These are phyloP conservation scores for Xerocomus spinulosus DNA, from an alignment of 768 basidiomycete genomes.

Conservation along the genomic window DNA sequence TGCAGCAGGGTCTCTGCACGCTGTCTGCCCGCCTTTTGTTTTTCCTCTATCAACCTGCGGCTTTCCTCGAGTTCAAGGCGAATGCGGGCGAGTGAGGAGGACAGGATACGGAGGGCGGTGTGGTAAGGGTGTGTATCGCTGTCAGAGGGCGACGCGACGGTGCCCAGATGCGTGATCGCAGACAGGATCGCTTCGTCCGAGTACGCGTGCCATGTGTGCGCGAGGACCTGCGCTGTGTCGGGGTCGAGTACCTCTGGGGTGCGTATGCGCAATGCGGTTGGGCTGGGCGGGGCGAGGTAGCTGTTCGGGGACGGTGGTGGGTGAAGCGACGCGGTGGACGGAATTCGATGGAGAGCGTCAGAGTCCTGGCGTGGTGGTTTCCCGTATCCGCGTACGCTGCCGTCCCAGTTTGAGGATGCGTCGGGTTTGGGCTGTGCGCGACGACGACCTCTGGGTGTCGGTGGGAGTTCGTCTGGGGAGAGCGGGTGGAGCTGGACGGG, in stretches of 20 bases:
- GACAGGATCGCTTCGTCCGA: conserved; percentile 71
- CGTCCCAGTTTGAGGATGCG: conserved; percentile 39
- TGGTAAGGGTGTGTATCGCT: conserved; percentile 56
- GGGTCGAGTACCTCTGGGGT: conserved; percentile 14
- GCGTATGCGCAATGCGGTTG: conserved; percentile 22
- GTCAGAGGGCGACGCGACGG: conserved; percentile 45
- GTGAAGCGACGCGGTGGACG: conserved; percentile 37
- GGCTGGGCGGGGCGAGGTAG: conserved; percentile 34
- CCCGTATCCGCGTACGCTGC: conserved; percentile 54
- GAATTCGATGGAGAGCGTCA: conserved; percentile 19
- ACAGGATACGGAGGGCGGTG: conserved; percentile 62
- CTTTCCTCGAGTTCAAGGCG: conserved; percentile 63
- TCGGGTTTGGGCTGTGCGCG: conserved; percentile 52
- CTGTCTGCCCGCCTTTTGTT: conserved; percentile 47
- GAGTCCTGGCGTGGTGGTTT: conserved; percentile 30
- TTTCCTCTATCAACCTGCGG: conserved; percentile 50
- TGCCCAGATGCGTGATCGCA: conserved; percentile 49
- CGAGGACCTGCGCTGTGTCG: conserved; percentile 48
- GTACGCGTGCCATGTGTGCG: conserved; percentile 72
- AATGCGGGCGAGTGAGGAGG: conserved; percentile 56
- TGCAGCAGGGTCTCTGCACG: conserved; percentile 53
- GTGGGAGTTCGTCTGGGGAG: conserved; percentile 47
- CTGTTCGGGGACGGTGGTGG: conserved; percentile 35
- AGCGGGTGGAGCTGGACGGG: conserved; percentile 73
- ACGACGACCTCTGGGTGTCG: conserved; percentile 41